These are phyloP conservation scores for Puya raimondii DNA, from an alignment of 176 grass and related monocot genomes.

Conservation along the genomic window DNA sequence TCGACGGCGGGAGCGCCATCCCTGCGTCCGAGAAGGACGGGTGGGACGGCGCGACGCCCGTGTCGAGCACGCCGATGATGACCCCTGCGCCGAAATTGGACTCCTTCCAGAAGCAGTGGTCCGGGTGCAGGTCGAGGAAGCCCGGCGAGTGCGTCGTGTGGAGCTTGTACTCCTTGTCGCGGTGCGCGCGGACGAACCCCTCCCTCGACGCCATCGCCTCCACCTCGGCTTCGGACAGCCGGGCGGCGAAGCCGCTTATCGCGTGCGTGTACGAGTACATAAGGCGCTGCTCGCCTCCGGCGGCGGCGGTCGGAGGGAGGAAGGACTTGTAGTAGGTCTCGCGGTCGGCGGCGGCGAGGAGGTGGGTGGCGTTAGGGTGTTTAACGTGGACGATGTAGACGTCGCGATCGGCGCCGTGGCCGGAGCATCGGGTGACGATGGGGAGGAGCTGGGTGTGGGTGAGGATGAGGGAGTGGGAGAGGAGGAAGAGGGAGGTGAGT, in stretches of 20 bases:
- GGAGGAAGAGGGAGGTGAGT: not conserved
- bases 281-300: not conserved
- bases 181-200: constrained; percentile 36
- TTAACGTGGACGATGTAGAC: constrained; percentile 7
- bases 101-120: constrained; percentile 20
- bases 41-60: constrained; percentile 42
- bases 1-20: constrained; percentile 33
- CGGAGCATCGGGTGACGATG: not conserved
- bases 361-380: not conserved
- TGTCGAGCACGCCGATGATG: constrained; percentile 45
- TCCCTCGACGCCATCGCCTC: not conserved
- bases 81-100: constrained; percentile 51
- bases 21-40: constrained; percentile 22
- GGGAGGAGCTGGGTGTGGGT: constrained; percentile 1
- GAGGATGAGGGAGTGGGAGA: constrained; percentile 1
- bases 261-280: constrained; percentile 47
- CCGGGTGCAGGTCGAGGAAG: constrained; percentile 19
- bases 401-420: not conserved
- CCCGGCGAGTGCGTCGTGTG: constrained; percentile 34
- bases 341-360: not conserved
- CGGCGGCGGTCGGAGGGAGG: not conserved
- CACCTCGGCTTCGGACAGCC: constrained; percentile 20
- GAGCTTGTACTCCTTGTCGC: constrained; percentile 7
- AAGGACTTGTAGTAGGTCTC: constrained; percentile 6
- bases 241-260: constrained; percentile 43